Percentiles rank a stretch among this genome's conserved stretches.
These are phyloP conservation scores for Gracilaria gracilis DNA, from an alignment of 23 red algal species.

Conservation along the genomic window DNA sequence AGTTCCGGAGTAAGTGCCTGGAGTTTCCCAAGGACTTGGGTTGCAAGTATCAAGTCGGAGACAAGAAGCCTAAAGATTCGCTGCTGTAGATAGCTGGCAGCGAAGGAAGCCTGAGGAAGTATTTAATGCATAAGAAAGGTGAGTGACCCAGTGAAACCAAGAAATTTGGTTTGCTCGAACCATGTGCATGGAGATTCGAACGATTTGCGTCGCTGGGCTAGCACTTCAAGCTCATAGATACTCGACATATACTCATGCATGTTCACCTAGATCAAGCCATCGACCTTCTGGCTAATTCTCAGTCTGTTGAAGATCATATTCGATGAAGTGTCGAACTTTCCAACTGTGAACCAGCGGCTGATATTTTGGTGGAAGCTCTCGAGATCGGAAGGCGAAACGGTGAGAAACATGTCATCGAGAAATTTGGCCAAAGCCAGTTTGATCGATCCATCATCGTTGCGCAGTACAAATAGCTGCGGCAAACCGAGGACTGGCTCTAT, in stretches of 20 bases:
- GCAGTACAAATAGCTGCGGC: conserved; percentile 45
- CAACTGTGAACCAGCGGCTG: conserved; percentile 8
- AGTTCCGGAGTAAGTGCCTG: not conserved
- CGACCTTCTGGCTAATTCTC: not conserved
- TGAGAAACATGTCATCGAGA: conserved; percentile 37
- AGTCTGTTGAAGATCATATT: conserved; percentile 47
- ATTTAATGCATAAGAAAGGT: conserved; percentile 37
- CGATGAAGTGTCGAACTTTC: not conserved
- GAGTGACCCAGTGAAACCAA: conserved; percentile 9
- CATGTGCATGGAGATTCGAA: not conserved
- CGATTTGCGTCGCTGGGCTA: not conserved
- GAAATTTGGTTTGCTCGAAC: conserved; percentile 1
- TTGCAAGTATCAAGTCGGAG: conserved; percentile 35
- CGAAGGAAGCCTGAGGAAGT: too few species aligned
- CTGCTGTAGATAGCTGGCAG: conserved; percentile 44
- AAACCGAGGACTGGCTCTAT: conserved; percentile 20
- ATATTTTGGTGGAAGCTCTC: not conserved
- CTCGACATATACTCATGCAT: conserved; percentile 51
- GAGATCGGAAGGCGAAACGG: not conserved
- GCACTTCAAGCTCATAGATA: not conserved
- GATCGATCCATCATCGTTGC: not conserved
- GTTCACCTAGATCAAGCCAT: conserved; percentile 2
- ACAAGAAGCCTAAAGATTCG: not conserved
- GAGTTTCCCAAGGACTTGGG: conserved; percentile 5
- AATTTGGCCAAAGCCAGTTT: conserved; percentile 40